Evolutionary conservation across 2,329 filamentous ascomycete genomes (phyloP).

Genomic region (Beauveria bassiana): DNA sequence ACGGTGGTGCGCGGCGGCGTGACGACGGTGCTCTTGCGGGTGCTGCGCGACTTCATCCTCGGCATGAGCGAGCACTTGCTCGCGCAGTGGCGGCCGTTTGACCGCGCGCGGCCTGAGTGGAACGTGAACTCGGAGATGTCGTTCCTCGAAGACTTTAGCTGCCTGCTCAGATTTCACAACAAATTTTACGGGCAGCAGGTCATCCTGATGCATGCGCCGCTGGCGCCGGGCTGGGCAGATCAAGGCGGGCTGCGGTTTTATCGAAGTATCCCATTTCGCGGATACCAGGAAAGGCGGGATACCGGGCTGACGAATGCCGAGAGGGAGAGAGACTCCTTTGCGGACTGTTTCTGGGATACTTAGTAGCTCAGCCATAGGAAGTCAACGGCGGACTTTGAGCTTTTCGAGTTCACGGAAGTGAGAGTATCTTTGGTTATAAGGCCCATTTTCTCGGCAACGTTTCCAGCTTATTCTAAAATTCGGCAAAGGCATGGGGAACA

Average conservation of each 20-base stretch:
- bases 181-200: not conserved
- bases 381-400: not conserved
- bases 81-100: not conserved
- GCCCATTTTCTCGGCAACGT: not conserved
- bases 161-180: not conserved
- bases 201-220: not conserved
- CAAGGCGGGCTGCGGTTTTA: not conserved
- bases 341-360: not conserved
- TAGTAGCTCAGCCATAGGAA: not conserved
- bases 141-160: conserved; percentile 8
- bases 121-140: not conserved
- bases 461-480: not conserved
- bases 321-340: not conserved
- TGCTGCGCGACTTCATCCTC: not conserved
- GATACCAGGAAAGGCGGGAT: not conserved
- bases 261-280: not conserved
- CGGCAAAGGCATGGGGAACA: not conserved
- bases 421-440: not conserved
- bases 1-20: not conserved
- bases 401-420: not conserved
- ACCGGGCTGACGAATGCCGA: not conserved
- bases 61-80: conserved; percentile 1
- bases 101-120: not conserved
- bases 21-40: not conserved
- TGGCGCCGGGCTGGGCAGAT: not conserved